Evolutionary conservation across 495 filamentous ascomycete species (phyloP).

Genomic region (Xylaria curta): DNA sequence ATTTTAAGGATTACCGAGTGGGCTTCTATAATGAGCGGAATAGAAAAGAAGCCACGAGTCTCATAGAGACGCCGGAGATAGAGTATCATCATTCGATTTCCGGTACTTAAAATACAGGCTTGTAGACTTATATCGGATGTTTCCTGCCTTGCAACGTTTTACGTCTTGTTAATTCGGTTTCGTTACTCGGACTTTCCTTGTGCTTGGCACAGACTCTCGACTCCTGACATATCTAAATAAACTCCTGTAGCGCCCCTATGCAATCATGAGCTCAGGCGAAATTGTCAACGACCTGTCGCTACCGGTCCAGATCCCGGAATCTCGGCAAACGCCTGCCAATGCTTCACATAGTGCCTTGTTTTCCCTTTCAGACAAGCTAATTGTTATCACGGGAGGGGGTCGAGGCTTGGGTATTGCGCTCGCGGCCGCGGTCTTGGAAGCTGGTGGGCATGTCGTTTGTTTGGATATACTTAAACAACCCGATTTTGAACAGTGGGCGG

Average conservation of each 20-base stretch:
- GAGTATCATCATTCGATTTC: background rate
- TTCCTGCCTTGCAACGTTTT: background rate
- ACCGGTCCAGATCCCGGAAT: conserved; percentile 3
- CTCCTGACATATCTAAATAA: background rate
- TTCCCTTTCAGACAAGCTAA: conserved; percentile 5
- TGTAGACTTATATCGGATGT: background rate
- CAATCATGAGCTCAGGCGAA: background rate
- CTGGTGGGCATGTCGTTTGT: conserved; percentile 25
- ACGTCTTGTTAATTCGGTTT: background rate
- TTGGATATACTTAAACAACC: conserved; percentile 10
- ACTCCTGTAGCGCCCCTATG: background rate
- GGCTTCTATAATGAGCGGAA: background rate
- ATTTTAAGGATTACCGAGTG: background rate
- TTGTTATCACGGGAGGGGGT: conserved; percentile 16
- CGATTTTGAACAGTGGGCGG: background rate
- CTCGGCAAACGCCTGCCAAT: conserved; percentile 1
- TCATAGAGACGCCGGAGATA: background rate
- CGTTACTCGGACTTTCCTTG: background rate
- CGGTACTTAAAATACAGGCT: background rate
- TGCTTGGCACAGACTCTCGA: background rate
- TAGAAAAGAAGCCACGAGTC: background rate
- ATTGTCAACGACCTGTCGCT: conserved; percentile 10
- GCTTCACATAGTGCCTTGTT: background rate
- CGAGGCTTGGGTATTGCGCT: conserved; percentile 15
- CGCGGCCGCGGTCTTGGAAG: conserved; percentile 14